Conservation (phyloP, 805 yeast genomes). For the Candida krabiensis region DNA sequence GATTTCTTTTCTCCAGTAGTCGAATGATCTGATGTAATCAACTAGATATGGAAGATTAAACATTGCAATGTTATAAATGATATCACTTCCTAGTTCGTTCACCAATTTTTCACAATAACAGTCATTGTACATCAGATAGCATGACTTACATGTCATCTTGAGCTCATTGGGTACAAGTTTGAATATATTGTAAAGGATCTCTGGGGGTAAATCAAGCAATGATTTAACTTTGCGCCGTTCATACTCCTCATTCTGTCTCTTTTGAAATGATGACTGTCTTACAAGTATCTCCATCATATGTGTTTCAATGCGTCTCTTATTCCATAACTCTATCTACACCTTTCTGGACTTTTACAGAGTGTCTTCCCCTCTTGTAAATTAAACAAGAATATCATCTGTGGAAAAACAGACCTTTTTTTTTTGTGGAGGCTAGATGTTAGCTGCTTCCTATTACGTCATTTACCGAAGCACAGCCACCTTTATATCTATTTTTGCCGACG, state of each 20-base stretch:
- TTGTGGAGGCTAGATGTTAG: not conserved
- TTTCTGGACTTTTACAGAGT: no score
- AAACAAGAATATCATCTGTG: not conserved
- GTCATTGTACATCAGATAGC: conserved; percentile 51
- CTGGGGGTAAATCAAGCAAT: conserved; percentile 30
- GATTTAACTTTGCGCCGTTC: conserved; percentile 8
- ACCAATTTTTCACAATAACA: conserved; percentile 39
- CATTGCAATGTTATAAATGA: conserved; percentile 22
- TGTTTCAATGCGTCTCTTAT: not conserved
- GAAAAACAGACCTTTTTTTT: not conserved
- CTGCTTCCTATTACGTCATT: not conserved
- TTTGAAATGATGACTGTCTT: conserved; percentile 13
- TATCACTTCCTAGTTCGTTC: conserved; percentile 30
- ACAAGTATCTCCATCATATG: conserved; percentile 11
- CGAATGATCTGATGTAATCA: conserved; percentile 33
- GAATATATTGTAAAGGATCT: conserved; percentile 27
- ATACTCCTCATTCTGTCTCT: conserved; percentile 5
- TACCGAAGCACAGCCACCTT: no score
- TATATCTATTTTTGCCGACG: no score
- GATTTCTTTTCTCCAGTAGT: conserved; percentile 33
- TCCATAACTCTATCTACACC: no score
- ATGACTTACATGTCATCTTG: conserved; percentile 31
- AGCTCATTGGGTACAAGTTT: conserved; percentile 30
- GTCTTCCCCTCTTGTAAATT: no score
- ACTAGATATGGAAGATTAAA: conserved; percentile 27